These are phyloP conservation scores for Wilhelminamyces savonicus DNA, from an alignment of 805 yeast genomes.

Conservation along the genomic window DNA sequence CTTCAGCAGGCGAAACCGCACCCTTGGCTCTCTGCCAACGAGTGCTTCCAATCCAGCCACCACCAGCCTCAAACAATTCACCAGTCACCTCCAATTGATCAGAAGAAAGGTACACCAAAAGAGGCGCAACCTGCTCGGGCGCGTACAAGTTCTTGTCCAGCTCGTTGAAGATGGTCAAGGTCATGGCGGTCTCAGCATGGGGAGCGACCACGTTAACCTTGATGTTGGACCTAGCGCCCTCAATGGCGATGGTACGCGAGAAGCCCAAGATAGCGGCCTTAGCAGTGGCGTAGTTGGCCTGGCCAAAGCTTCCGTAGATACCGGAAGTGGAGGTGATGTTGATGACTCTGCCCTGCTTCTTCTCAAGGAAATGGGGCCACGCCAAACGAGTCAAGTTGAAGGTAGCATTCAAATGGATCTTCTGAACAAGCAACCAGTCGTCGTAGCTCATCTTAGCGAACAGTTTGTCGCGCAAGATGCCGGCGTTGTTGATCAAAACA, in stretches of 20 bases:
- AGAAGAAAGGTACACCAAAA: slow-evolving; percentile 72
- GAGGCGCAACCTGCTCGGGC: slow-evolving; percentile 87
- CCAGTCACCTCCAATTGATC: slow-evolving; percentile 71
- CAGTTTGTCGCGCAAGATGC: slow-evolving; percentile 85
- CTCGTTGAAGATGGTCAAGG: slow-evolving; percentile 75
- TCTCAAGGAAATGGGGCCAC: slow-evolving; percentile 83
- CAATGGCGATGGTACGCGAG: slow-evolving; percentile 80
- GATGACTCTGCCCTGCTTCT: slow-evolving; percentile 74
- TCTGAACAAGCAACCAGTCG: slow-evolving; percentile 77
- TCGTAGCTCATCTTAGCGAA: slow-evolving; percentile 76
- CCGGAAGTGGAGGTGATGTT: slow-evolving; percentile 96
- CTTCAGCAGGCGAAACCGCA: slow-evolving; percentile 50
- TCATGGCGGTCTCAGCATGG: slow-evolving; percentile 98
- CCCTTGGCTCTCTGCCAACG: slow-evolving; percentile 95
- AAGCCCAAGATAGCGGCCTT: slow-evolving; percentile 85
- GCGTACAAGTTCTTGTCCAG: slow-evolving; percentile 79
- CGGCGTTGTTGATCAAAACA: slow-evolving; percentile 87
- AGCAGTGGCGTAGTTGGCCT: slow-evolving; percentile 92
- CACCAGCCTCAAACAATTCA: slow-evolving; percentile 85
- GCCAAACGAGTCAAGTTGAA: slow-evolving; percentile 79
- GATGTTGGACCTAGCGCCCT: slow-evolving; percentile 77
- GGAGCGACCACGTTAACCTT: slow-evolving; percentile 86
- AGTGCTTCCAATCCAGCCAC: slow-evolving; percentile 93
- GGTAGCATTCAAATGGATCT: slow-evolving; percentile 80
- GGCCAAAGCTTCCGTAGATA: slow-evolving; percentile 96